Base-by-base conservation (phyloP, 2,329 filamentous ascomycete genomes). In the Paracoccidioides lutzii region DNA sequence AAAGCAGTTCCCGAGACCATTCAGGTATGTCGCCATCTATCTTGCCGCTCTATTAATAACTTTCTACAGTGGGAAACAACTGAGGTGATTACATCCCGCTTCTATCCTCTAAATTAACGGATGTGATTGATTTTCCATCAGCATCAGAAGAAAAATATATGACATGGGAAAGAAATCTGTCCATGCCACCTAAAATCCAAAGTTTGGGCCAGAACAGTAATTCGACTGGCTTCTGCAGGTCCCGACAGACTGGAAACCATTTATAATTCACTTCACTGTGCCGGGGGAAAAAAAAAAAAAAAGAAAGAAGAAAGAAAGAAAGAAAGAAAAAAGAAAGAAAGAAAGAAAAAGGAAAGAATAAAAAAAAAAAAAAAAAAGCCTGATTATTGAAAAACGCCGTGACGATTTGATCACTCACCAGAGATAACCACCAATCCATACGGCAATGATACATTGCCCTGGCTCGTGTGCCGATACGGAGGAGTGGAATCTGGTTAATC, bases 221-320 rank as follows among this genome's bases (percentile, higher is more conserved):
- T 30, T 45, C 54, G 32, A 37, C 45, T 30, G 14, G n/a, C n/a
- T 43, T 48, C 43, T 41, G 9, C 4, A n/a, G 41, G 48, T 53
- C 58, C 58, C 58, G 54, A 55, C 56, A 42, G 45, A 37, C 8
- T 33, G 58, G 58, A 54, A 58, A 40, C 58, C 58, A 59, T 46
- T 59, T 49, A 59, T 41, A 53, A 46, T 44, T 30, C 52, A 46
- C 14, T 51, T 55, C 49, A 40, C 43, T 12, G n/a, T 0, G 30
- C 50, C 22, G 22, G 22, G 2, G 22, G 2, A 22, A 37, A 30
- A 46, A 44, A 43, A 12, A 32, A 22, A 22, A 22, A 22, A 22
- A 22, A 1, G 22, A 22, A 22, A 22, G 22, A 22, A 22, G 2
- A 2, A 22, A 22, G 2, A 2, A 22, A 22, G 2, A 22, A 44